A percentile compares a stretch with the other conserved stretches of the same genome.
phyloP scores from a whole-genome alignment of 2,329 filamentous ascomycete species.

The Fusarium pseudoanthophilum region DNA sequence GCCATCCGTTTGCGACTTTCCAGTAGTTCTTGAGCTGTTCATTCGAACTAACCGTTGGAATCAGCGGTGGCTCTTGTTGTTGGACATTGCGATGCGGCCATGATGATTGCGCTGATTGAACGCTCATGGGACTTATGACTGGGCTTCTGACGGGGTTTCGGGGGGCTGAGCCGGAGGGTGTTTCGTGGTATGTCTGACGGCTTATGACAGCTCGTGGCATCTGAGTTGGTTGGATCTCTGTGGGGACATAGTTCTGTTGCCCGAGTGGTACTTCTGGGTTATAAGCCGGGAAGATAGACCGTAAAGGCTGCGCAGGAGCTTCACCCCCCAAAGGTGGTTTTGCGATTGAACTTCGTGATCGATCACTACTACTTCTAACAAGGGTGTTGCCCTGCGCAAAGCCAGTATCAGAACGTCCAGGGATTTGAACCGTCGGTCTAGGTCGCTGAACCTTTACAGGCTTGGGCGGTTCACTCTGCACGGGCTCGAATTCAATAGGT shows the following conservation, averaged over 20 bases:
- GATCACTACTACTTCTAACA: constrained; percentile 60
- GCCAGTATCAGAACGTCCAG: constrained; percentile 59
- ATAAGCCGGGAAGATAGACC: constrained; percentile 81
- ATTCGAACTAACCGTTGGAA: constrained; percentile 64
- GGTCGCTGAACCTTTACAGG: constrained; percentile 52
- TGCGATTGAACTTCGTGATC: constrained; percentile 66
- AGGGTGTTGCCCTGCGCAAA: constrained; percentile 54
- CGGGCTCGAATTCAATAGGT: constrained; percentile 49
- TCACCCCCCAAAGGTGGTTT: constrained; percentile 60
- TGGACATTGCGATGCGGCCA: constrained; percentile 49
- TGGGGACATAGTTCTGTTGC: constrained; percentile 77
- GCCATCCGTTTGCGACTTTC: constrained; percentile 77
- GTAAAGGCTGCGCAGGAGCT: constrained; percentile 55
- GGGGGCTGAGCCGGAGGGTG: neutral
- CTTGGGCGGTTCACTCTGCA: constrained; percentile 37
- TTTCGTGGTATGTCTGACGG: constrained; percentile 66
- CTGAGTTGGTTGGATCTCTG: constrained; percentile 70
- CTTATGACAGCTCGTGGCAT: constrained; percentile 74
- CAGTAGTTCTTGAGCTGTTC: constrained; percentile 73
- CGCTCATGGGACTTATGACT: constrained; percentile 36
- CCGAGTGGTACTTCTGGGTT: constrained; percentile 73
- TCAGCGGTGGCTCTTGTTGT: constrained; percentile 53
- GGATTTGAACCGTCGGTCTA: constrained; percentile 55
- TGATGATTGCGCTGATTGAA: constrained; percentile 19
- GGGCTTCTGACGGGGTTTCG: constrained; percentile 39